Conservation (phyloP, 805 yeast species). For the Starmera quercuum region DNA sequence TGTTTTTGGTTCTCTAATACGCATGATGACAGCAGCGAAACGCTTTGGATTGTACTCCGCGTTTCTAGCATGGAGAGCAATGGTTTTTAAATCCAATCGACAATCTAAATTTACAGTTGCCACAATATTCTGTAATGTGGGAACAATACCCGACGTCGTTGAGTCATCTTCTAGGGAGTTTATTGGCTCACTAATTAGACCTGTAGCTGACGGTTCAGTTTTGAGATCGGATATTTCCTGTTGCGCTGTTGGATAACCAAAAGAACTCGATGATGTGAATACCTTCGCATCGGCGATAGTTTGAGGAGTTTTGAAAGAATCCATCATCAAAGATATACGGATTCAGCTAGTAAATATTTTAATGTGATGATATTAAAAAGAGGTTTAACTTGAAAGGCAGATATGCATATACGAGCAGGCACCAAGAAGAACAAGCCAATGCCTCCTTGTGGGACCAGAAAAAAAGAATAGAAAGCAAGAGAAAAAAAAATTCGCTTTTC, state of each 20-base stretch:
- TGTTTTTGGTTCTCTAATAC: constrained; percentile 97
- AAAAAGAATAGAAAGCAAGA: neutral
- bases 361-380: neutral
- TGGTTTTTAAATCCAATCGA: constrained; percentile 90
- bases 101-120: constrained; percentile 97
- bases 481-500: neutral
- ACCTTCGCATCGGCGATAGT: constrained; percentile 22
- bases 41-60: constrained; percentile 98
- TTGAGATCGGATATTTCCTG: constrained; percentile 19
- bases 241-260: constrained; percentile 20
- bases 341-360: neutral
- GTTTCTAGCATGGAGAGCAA: constrained; percentile 96
- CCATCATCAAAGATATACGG: too few species aligned
- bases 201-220: constrained; percentile 4
- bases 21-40: constrained; percentile 99
- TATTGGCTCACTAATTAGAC: constrained; percentile 3
- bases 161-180: constrained; percentile 42
- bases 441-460: constrained; percentile 5
- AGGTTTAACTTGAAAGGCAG: neutral
- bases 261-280: constrained; percentile 18
- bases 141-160: constrained; percentile 91
- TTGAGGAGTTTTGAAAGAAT: constrained; percentile 20
- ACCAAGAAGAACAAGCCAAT: constrained; percentile 9
- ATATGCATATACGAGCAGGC: neutral
- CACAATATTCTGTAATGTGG: constrained; percentile 88